Percentiles rank a stretch among this genome's conserved stretches.
Evolutionary conservation across 495 filamentous ascomycete species (phyloP).

Genomic region (Xylaria nigripes): DNA sequence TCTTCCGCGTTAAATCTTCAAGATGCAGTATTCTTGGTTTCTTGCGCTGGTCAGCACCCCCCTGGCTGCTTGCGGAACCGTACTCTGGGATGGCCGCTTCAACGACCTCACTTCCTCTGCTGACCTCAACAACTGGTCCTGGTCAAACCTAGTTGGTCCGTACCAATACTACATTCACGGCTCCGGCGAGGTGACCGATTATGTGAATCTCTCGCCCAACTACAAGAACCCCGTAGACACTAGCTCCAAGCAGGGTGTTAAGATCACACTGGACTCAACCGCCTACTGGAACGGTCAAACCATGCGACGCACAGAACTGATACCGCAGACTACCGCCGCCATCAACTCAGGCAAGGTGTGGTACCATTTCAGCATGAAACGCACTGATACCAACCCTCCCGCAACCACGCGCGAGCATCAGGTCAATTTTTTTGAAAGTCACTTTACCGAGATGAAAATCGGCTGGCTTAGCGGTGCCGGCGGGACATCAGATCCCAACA

Average conservation of each 20-base stretch:
- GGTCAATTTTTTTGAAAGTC: conserved; percentile 61
- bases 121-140: conserved; percentile 55
- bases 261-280: conserved; percentile 54
- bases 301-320: conserved; percentile 55
- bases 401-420: conserved; percentile 56
- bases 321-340: conserved; percentile 54
- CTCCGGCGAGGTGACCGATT: conserved; percentile 41
- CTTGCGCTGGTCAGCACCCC: conserved; percentile 7
- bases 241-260: conserved; percentile 49
- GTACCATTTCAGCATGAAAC: conserved; percentile 60
- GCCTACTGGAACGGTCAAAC: conserved; percentile 53
- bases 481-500: conserved; percentile 30
- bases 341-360: conserved; percentile 51
- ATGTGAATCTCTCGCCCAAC: conserved; percentile 44
- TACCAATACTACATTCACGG: conserved; percentile 74
- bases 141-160: conserved; percentile 54
- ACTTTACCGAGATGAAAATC: conserved; percentile 61
- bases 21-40: conserved; percentile 8
- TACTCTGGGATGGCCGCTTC: conserved; percentile 57
- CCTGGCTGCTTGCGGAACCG: conserved; percentile 25
- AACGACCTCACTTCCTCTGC: conserved; percentile 44
- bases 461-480: conserved; percentile 44
- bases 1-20: background rate
- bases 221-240: conserved; percentile 59
- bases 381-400: conserved; percentile 46